A percentile compares a stretch with the other conserved stretches of the same genome.
Conservation (phyloP, 106 monocot genomes). For the Dendrobium chrysotoxum region DNA sequence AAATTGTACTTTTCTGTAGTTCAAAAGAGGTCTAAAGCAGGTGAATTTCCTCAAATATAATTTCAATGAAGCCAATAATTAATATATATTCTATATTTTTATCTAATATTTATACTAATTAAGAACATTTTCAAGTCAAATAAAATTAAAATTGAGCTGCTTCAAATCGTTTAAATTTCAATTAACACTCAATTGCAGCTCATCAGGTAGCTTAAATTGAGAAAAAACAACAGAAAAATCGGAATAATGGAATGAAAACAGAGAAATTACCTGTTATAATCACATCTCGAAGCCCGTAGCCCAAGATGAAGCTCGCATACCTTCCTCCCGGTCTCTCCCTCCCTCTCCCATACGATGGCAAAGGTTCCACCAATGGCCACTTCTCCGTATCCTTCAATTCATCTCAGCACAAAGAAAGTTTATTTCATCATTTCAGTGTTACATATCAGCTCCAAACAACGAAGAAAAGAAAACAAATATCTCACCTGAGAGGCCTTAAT, state of each 20-base stretch:
- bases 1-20: too few relatives aligned
- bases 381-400: constrained; percentile 37
- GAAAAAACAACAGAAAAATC: neutral
- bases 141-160: too few relatives aligned
- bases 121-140: too few relatives aligned
- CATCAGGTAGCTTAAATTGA: neutral
- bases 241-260: neutral
- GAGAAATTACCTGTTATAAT: constrained; percentile 52
- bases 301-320: constrained; percentile 71
- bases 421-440: too few relatives aligned
- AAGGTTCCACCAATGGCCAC: constrained; percentile 66
- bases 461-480: neutral
- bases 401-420: too few relatives aligned
- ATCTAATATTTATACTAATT: too few relatives aligned
- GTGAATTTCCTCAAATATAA: too few relatives aligned
- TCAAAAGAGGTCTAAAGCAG: too few relatives aligned
- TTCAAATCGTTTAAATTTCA: too few relatives aligned
- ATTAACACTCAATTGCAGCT: neutral
- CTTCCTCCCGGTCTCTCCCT: constrained; percentile 71
- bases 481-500: constrained; percentile 74
- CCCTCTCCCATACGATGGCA: constrained; percentile 86
- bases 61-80: too few relatives aligned
- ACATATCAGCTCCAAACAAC: too few relatives aligned
- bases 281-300: constrained; percentile 62
- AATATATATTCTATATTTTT: too few relatives aligned